Percentiles rank a stretch among this genome's conserved stretches.
Evolutionary conservation across 78 protist species (phyloP).

Genomic region (Guillardia theta): DNA sequence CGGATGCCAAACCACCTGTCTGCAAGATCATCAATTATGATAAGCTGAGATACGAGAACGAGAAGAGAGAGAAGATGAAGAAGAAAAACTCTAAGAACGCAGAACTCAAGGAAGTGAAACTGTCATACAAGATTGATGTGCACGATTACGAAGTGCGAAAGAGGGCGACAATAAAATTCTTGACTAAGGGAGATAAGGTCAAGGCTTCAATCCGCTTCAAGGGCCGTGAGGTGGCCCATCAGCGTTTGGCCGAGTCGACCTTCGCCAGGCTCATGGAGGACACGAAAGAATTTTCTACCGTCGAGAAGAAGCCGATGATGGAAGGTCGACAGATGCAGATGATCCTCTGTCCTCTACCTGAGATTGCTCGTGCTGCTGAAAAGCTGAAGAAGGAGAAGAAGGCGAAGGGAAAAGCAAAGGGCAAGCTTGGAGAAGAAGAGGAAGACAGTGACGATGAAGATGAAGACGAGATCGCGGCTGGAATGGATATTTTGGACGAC

Average conservation of each 20-base stretch:
- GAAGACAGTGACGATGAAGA: no score
- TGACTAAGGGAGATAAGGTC: constrained; percentile 11
- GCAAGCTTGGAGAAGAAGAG: no score
- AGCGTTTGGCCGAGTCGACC: not conserved
- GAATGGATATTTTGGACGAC: no score
- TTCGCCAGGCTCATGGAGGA: not conserved
- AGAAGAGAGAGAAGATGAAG: constrained; percentile 39
- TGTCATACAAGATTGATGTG: not conserved
- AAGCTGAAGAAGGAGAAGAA: no score
- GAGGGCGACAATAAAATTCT: not conserved
- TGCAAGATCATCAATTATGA: not conserved
- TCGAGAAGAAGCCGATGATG: not conserved
- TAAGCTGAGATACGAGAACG: not conserved
- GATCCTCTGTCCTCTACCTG: not conserved
- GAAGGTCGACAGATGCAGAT: not conserved
- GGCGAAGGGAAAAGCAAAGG: no score
- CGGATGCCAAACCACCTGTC: constrained; percentile 13
- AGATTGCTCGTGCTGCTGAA: no score
- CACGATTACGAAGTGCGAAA: constrained; percentile 3
- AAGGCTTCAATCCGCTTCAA: constrained; percentile 16
- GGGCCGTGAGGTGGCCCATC: not conserved
- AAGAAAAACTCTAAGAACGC: not conserved
- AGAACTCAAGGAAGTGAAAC: constrained; percentile 16
- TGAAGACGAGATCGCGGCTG: no score
- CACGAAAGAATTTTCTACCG: no score